These are phyloP conservation scores for Mycocentrospora acerina DNA, from an alignment of 2,329 filamentous ascomycete genomes.

Conservation along the genomic window DNA sequence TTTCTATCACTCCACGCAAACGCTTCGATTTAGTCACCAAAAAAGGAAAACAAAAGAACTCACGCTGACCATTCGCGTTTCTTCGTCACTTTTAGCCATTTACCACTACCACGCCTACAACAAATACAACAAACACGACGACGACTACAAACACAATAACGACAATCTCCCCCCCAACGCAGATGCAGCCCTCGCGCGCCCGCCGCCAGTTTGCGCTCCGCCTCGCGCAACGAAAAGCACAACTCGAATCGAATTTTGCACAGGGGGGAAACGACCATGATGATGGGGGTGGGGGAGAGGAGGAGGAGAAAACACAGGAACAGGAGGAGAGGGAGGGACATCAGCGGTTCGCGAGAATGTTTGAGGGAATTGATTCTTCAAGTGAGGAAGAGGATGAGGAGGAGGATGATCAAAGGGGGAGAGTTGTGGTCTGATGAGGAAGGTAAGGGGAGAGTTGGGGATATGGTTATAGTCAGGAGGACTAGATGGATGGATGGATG, in stretches of 20 bases:
- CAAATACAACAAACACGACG: no score
- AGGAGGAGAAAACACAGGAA: constrained; percentile 20
- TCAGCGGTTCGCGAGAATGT: constrained; percentile 36
- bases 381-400: constrained; percentile 31
- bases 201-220: constrained; percentile 87
- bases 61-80: no score
- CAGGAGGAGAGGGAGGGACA: constrained; percentile 36
- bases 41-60: no score
- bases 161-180: constrained; percentile 63
- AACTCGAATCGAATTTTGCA: constrained; percentile 29
- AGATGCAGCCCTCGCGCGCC: constrained; percentile 82
- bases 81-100: no score
- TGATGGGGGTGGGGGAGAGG: constrained; percentile 15
- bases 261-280: constrained; percentile 16
- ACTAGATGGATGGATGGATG: no score
- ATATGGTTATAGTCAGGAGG: no score
- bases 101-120: no score
- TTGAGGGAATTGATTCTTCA: constrained; percentile 35
- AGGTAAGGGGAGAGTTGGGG: not conserved
- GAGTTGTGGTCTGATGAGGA: not conserved
- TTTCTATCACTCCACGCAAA: no score
- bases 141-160: no score
- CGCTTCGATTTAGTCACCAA: no score
- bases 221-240: constrained; percentile 58
- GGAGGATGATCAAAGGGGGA: constrained; percentile 9